Percentiles rank a stretch among this genome's conserved stretches.
Evolutionary conservation across 2,329 filamentous ascomycete species (phyloP).

Genomic region (Hysterium pulicare): DNA sequence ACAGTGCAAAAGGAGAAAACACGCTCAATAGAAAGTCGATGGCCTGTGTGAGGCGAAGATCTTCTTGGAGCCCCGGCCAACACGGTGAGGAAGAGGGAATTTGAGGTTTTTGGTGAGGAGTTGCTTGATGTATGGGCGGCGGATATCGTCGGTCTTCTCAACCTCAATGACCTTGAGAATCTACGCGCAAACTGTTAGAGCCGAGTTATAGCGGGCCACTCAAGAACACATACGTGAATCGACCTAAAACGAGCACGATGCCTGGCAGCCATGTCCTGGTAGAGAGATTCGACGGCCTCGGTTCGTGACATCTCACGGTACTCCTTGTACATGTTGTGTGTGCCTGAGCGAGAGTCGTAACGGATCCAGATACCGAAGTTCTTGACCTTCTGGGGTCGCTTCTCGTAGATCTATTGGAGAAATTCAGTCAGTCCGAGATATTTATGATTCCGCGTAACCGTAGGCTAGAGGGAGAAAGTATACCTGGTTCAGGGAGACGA

Average conservation of each 20-base stretch:
- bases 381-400: conserved; percentile 99
- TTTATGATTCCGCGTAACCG: too few relatives aligned
- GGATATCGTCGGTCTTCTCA: conserved; percentile 90
- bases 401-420: conserved; percentile 81
- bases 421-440: not conserved
- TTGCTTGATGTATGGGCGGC: conserved; percentile 99
- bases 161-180: conserved; percentile 98
- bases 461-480: too few relatives aligned
- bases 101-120: conserved; percentile 90
- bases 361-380: conserved; percentile 99
- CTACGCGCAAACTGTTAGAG: conserved; percentile 46
- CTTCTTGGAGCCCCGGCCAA: conserved; percentile 84
- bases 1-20: conserved; percentile 38
- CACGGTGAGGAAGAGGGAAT: conserved; percentile 98
- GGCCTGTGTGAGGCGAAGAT: conserved; percentile 90
- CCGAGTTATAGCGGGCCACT: not conserved
- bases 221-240: conserved; percentile 76
- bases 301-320: conserved; percentile 98
- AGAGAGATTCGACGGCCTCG: conserved; percentile 92
- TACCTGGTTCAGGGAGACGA: conserved; percentile 95
- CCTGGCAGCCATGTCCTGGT: conserved; percentile 99
- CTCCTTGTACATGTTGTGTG: conserved; percentile 99
- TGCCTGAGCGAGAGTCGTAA: conserved; percentile 99
- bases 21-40: conserved; percentile 90
- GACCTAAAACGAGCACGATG: conserved; percentile 97